Evolutionary conservation across 257 asterid species (phyloP), one percentile per base, ranked within the genome.

Genomic region (Solanum okadae): DNA sequence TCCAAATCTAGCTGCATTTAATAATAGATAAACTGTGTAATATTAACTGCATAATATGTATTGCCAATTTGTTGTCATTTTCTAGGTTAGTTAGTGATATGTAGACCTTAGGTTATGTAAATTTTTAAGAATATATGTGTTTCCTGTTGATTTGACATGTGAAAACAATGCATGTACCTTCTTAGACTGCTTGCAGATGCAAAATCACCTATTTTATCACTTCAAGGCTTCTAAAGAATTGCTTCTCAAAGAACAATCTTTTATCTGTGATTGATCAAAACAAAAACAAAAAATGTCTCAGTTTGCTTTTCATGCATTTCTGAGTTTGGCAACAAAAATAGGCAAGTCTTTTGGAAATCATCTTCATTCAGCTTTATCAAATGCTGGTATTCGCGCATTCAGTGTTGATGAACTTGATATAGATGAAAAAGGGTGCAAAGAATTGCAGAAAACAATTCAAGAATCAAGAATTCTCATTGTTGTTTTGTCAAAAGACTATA

Each of bases 391-490:
- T 42, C 42, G 29, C 8, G 72, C 89, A 6, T 79, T 87, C 83
- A 63, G 70, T 9, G 81, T 52, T 68, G 83, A 87, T 87, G 86
- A 65, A 35, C 86, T 67, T 40, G 87, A 79, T 27, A 65, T 38
- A 56, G 89, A 85, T 25, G 87, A 87, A 82, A 63, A 63, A 8
- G 25, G 25, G 42, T 27, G 38, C 29, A n/a, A 71, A 33, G 46
- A 87, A 82, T 37, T 87, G 68, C 87, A 87, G 27, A 81, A 87
- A 65, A 83, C 68, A n/a, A 87, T 87, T 29, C 46, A 61, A 34
- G 68, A 40, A 22, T 81, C 89, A 29, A 87, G 56, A 65, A 23
- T 87, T 79, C 72, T 75, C 44, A 44, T 87, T 31, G 78, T 87
- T 65, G 89, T 81, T 4, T 79, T 87, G 11, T 81, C 87, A 27